phyloP scores from a whole-genome alignment of 768 basidiomycete genomes.

The Terana coerulea region DNA sequence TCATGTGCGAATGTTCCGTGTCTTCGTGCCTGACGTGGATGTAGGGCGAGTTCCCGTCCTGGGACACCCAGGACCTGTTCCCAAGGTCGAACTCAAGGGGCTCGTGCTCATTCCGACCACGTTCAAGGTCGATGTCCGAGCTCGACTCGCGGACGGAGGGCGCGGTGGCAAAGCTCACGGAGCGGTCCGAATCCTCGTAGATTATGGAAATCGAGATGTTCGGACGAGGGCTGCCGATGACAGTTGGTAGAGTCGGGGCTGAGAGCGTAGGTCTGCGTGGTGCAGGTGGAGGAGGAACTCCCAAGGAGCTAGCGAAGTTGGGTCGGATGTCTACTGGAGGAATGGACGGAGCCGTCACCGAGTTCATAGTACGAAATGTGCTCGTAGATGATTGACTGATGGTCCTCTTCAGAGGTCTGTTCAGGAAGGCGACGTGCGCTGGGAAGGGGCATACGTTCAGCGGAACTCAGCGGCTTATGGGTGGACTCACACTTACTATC shows the following conservation, averaged over 20 bases:
- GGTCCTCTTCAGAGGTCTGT: conserved; percentile 63
- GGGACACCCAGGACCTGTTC: not conserved
- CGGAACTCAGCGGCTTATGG: no score
- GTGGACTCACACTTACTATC: not conserved
- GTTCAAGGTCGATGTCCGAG: conserved; percentile 5
- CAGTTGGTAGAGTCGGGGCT: conserved; percentile 19
- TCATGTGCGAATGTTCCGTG: conserved; percentile 11
- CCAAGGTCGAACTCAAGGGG: not conserved
- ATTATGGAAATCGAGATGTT: conserved; percentile 26
- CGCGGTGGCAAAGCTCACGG: conserved; percentile 33
- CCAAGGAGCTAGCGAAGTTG: conserved; percentile 35
- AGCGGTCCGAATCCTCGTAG: conserved; percentile 23
- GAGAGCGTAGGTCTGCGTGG: conserved; percentile 22
- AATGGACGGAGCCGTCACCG: conserved; percentile 42
- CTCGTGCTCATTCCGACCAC: conserved; percentile 8
- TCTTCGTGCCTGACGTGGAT: not conserved
- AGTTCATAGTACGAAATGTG: conserved; percentile 46
- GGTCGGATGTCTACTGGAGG: conserved; percentile 59
- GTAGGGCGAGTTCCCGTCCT: not conserved
- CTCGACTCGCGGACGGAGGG: conserved; percentile 19
- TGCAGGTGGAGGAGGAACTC: no score
- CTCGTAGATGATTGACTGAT: conserved; percentile 60
- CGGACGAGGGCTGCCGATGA: conserved; percentile 17
- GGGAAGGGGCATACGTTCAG: no score
- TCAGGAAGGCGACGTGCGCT: conserved; percentile 51